phyloP scores from a whole-genome alignment of 768 basidiomycete genomes.

The Mycena vulgaris region DNA sequence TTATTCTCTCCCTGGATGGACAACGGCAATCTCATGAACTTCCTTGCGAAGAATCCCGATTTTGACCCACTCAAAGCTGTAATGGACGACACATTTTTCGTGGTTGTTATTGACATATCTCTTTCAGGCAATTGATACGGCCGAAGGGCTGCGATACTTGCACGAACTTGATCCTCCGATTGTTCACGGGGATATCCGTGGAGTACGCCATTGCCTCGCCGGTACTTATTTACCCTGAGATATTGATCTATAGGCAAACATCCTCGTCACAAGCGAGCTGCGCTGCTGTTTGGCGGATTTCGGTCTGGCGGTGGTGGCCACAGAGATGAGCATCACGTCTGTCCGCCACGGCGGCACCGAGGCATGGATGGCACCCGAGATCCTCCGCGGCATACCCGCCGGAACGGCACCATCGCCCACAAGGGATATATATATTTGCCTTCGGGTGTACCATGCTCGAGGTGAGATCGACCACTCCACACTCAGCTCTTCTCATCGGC shows the following conservation, averaged over 20 bases:
- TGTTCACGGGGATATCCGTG: slow-evolving; percentile 29
- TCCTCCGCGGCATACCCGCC: neutral
- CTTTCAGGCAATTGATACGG: neutral
- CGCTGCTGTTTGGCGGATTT: slow-evolving; percentile 23
- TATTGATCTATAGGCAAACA: slow-evolving; percentile 6
- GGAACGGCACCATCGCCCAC: neutral
- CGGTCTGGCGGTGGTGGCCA: slow-evolving; percentile 2
- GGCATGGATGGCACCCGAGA: neutral
- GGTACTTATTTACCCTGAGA: neutral
- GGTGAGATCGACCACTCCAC: neutral
- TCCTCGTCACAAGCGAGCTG: slow-evolving; percentile 11
- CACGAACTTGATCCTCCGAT: slow-evolving; percentile 1
- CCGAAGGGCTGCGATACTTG: neutral
- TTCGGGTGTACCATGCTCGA: neutral
- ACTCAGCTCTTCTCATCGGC: no score
- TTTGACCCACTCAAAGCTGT: neutral
- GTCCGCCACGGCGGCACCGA: neutral
- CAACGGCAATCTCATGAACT: neutral
- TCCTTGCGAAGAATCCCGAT: neutral
- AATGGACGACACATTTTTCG: neutral
- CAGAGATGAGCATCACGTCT: neutral
- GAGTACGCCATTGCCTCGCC: slow-evolving; percentile 1
- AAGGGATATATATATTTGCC: neutral
- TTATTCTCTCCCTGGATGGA: neutral
- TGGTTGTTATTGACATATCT: neutral